Percentiles rank a stretch among this genome's conserved stretches.
Conservation (phyloP, 1,284 basidiomycete species). For the Cystobasidium sp. region DNA sequence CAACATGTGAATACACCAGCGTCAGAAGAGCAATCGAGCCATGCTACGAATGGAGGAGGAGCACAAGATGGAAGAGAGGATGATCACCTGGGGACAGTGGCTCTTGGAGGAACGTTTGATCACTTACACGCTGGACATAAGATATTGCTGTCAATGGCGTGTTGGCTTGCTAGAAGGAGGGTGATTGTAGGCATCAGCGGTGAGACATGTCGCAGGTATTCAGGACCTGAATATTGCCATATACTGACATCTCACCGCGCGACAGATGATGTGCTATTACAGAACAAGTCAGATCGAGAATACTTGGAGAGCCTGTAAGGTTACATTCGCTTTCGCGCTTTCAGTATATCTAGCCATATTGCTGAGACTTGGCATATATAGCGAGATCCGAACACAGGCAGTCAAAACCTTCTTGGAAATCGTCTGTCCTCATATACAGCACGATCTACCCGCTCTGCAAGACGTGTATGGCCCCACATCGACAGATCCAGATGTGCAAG, state of each 20-base stretch:
- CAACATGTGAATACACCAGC: not conserved
- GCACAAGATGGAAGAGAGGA: not conserved
- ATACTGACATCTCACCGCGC: not conserved
- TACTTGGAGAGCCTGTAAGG: slow-evolving; percentile 69
- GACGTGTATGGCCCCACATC: slow-evolving; percentile 89
- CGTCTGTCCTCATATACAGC: slow-evolving; percentile 57
- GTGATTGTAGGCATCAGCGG: slow-evolving; percentile 89
- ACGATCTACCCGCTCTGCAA: slow-evolving; percentile 38
- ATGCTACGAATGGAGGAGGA: not conserved
- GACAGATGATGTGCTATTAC: slow-evolving; percentile 72
- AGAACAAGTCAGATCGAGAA: slow-evolving; percentile 72
- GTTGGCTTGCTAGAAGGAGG: slow-evolving; percentile 76
- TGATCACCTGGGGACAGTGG: slow-evolving; percentile 52
- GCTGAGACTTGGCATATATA: slow-evolving; percentile 7
- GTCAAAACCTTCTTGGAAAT: slow-evolving; percentile 69
- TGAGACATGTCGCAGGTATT: slow-evolving; percentile 55
- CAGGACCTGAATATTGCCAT: not conserved
- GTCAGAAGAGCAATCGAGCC: not conserved
- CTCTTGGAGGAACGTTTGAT: slow-evolving; percentile 85
- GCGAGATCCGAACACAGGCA: slow-evolving; percentile 61
- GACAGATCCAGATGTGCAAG: slow-evolving; percentile 80
- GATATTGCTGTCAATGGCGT: slow-evolving; percentile 88
- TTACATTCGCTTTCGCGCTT: not conserved
- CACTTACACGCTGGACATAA: slow-evolving; percentile 98
- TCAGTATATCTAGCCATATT: not conserved